Percentiles rank a stretch among this genome's conserved stretches.
Conservation (phyloP, 495 filamentous ascomycete genomes). For the Penicillium taxi region DNA sequence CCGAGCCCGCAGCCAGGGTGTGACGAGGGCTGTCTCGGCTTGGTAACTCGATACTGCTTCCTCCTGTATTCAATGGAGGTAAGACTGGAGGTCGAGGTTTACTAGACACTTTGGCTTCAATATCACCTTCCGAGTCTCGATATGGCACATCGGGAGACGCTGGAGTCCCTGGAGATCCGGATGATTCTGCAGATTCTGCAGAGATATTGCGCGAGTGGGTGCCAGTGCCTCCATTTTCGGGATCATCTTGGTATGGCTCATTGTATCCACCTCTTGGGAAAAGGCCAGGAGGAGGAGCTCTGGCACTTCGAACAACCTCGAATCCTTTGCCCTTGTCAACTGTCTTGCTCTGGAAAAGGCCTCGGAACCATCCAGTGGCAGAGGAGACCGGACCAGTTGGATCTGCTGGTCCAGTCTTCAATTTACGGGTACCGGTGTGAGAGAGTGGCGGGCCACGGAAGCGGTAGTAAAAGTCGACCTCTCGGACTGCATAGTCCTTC, state of each 20-base stretch:
- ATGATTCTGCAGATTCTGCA: too few relatives aligned
- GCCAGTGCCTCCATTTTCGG: constrained; percentile 29
- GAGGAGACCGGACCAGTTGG: constrained; percentile 83
- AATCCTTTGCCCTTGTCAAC: constrained; percentile 92
- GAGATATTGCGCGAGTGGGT: constrained; percentile 25
- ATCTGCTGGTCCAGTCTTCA: constrained; percentile 91
- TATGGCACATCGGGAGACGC: constrained; percentile 41
- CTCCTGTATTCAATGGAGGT: constrained; percentile 53
- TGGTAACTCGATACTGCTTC: constrained; percentile 56
- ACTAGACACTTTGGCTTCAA: constrained; percentile 5
- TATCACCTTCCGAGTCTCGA: constrained; percentile 41
- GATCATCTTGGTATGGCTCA: constrained; percentile 51
- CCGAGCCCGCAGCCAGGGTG: constrained; percentile 32
- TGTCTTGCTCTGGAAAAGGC: constrained; percentile 68
- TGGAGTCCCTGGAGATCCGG: too few relatives aligned
- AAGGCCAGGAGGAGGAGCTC: constrained; percentile 47
- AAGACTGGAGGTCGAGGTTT: constrained; percentile 42
- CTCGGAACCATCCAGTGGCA: constrained; percentile 81
- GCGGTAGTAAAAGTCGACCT: constrained; percentile 93
- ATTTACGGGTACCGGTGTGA: constrained; percentile 65
- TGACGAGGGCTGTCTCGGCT: constrained; percentile 55
- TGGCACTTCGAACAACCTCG: constrained; percentile 83
- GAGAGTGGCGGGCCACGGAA: constrained; percentile 84
- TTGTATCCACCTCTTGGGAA: constrained; percentile 37
- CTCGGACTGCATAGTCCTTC: constrained; percentile 82